Evolutionary conservation across 2,329 filamentous ascomycete species (phyloP), one percentile per base, ranked within the genome.

Genomic region (Arthroderma uncinatum): DNA sequence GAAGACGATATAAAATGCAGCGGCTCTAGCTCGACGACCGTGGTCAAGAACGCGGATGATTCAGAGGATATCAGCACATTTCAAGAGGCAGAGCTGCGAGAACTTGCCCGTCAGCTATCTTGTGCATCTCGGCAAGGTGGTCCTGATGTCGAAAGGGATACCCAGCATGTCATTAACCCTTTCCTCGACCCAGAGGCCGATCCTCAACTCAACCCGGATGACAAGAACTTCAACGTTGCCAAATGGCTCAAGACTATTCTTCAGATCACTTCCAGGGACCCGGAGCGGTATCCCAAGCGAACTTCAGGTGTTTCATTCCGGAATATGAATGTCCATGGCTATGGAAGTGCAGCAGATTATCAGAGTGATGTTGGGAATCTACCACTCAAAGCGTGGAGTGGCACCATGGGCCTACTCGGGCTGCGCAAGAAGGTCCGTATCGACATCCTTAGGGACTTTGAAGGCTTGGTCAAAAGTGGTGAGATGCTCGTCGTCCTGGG

Each of bases 401-500:
- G 19, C 69, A 5, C 72, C 57, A 61, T 61, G 58, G 16, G 47
- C 25, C 10, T 65, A 40, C 4, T 61, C 48, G 68, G 70, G 0
- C 61, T 64, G n/a, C 62, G 66, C 2, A 67, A 73, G 56, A 68
- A 67, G 50, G 55, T 60, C 21, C 64, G 68, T 12, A 84, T 82
- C 61, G 78, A 82, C 34, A 87, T 87, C 60, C 71, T 88, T 16
- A 75, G 77, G 33, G 72, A 78, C 57, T 86, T 88, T 59, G 79
- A 87, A 62, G 85, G 85, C 2, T 61, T 86, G 2, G 68, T 88
- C 12, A 74, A 73, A 54, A 75, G 72, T 54, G 79, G 79, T 36
- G 79, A 82, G 69, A 79, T 82, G 75, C 70, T 82, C 54, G 73
- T 82, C 9, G 79, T 82, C 1, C 72, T 82, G 0, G 79, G 79